Conservation (phyloP, 78 protist genomes). For the Cyanophora paradoxa region DNA sequence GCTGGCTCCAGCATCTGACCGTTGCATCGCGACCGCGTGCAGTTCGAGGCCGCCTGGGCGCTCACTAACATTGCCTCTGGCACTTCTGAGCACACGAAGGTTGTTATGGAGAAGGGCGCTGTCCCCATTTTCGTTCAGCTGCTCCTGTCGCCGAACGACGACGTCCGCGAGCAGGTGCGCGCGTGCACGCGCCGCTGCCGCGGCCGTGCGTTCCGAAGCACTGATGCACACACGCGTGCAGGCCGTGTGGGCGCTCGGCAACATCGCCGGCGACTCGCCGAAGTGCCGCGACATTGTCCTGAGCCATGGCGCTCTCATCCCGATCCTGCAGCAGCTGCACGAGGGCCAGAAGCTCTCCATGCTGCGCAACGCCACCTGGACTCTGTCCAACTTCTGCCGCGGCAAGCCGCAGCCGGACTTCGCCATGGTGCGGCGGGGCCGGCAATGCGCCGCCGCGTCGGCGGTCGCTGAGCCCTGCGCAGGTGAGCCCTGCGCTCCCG, state of each 20-base stretch:
- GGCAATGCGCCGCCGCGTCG: no score
- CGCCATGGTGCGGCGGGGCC: not conserved
- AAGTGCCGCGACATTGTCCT: conserved; percentile 82
- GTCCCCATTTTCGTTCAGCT: conserved; percentile 83
- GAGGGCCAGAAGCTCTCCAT: conserved; percentile 35
- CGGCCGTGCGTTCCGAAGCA: not conserved
- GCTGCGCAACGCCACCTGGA: conserved; percentile 95
- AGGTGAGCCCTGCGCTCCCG: conserved; percentile 38
- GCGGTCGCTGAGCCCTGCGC: no score
- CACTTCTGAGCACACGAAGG: conserved; percentile 78
- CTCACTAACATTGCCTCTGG: conserved; percentile 97
- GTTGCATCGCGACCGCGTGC: no score
- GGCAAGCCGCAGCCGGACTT: conserved; percentile 84
- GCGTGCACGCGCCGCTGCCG: not conserved
- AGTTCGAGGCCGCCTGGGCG: conserved; percentile 96
- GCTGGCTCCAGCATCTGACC: no score
- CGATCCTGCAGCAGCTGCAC: conserved; percentile 48
- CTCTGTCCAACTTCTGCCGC: conserved; percentile 91
- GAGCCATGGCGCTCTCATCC: conserved; percentile 35
- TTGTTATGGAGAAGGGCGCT: conserved; percentile 73
- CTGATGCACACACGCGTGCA: no score
- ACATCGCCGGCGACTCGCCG: conserved; percentile 95
- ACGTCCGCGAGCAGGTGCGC: conserved; percentile 83
- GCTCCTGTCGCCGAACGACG: conserved; percentile 61
- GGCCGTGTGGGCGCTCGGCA: conserved; percentile 97